These are phyloP conservation scores for Sphaerulina populicola DNA, from an alignment of 2,329 filamentous ascomycete genomes.

Conservation along the genomic window DNA sequence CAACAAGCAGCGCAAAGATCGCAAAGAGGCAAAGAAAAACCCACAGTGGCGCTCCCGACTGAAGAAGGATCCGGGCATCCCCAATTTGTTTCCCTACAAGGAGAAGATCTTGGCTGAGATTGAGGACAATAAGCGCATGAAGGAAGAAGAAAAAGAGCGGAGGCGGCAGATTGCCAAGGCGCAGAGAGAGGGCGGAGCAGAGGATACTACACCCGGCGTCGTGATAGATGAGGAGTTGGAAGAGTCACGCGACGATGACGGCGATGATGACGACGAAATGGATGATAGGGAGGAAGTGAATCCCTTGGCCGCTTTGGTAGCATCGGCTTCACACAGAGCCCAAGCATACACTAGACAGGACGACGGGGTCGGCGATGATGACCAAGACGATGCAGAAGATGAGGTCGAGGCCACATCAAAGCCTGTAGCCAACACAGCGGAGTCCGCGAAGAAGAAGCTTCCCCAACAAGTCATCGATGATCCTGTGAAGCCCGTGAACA, in stretches of 20 bases:
- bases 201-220: constrained; percentile 44
- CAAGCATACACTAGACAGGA: constrained; percentile 56
- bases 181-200: constrained; percentile 33
- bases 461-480: constrained; percentile 92
- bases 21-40: constrained; percentile 89
- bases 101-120: constrained; percentile 91
- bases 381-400: constrained; percentile 51
- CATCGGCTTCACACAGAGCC: constrained; percentile 71
- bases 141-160: constrained; percentile 67
- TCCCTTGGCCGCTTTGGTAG: constrained; percentile 84
- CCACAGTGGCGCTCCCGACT: constrained; percentile 90
- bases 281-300: constrained; percentile 62
- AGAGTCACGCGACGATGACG: constrained; percentile 43
- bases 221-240: constrained; percentile 39
- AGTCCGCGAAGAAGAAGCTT: constrained; percentile 56
- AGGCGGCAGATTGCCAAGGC: constrained; percentile 59
- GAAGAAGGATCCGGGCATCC: constrained; percentile 97
- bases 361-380: constrained; percentile 50
- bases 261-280: constrained; percentile 49
- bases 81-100: constrained; percentile 96
- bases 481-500: constrained; percentile 73
- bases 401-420: constrained; percentile 42
- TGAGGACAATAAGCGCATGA: constrained; percentile 73
- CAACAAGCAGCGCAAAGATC: constrained; percentile 82
- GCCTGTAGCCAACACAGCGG: constrained; percentile 3